Evolutionary conservation across 2,329 filamentous ascomycete species (phyloP).

Genomic region (Ploettnerulaceae sp.): DNA sequence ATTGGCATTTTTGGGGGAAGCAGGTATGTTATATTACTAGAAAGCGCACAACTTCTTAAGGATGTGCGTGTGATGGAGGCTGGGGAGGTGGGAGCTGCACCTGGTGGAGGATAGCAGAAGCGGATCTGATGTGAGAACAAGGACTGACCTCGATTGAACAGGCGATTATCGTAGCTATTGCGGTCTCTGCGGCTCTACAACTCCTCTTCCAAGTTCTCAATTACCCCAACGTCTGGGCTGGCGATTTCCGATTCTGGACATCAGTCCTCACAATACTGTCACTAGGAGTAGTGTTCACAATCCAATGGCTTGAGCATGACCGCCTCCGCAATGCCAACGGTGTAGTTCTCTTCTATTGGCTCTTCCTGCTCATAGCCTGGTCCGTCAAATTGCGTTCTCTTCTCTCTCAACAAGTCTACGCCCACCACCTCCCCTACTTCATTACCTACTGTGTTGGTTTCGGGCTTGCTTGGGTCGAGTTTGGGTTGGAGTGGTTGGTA

Average conservation of each 20-base stretch:
- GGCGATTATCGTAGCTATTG: conserved; percentile 53
- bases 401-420: conserved; percentile 55
- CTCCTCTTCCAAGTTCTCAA: conserved; percentile 56
- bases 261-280: conserved; percentile 57
- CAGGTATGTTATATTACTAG: conserved; percentile 54
- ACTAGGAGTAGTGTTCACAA: conserved; percentile 55
- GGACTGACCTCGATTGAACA: conserved; percentile 31
- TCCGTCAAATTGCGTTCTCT: conserved; percentile 65
- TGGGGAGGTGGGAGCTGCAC: not conserved
- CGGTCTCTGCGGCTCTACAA: conserved; percentile 54
- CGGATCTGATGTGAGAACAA: not conserved
- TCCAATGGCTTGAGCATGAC: conserved; percentile 69
- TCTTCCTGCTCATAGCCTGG: conserved; percentile 60
- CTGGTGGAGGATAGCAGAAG: not conserved
- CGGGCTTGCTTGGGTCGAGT: conserved; percentile 55
- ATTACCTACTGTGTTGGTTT: conserved; percentile 55
- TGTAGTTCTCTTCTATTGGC: conserved; percentile 69
- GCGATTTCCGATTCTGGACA: conserved; percentile 68
- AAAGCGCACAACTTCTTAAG: not conserved
- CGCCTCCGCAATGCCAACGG: conserved; percentile 65
- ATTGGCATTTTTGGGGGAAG: conserved; percentile 92
- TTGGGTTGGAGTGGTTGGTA: conserved; percentile 63
- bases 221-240: conserved; percentile 54
- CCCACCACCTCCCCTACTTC: conserved; percentile 56
- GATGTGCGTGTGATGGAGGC: not conserved